These are phyloP conservation scores for Sarcocystis neurona DNA, from an alignment of 169 alveolate species.

Conservation along the genomic window DNA sequence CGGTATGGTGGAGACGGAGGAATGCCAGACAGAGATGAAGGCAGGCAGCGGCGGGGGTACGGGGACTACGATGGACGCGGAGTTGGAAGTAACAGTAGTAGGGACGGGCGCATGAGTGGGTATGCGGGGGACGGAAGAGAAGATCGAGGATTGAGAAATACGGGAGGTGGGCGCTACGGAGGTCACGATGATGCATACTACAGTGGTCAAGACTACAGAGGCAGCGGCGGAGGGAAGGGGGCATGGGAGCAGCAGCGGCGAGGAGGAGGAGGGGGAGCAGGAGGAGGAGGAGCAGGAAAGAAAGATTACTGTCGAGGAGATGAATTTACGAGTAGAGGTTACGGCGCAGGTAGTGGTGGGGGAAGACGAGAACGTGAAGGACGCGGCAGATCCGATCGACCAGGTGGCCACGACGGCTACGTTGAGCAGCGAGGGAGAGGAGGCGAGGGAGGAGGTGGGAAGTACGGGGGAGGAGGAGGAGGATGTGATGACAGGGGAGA, in stretches of 20 bases:
- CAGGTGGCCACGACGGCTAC: slow-evolving; percentile 39
- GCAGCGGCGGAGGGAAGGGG: background rate
- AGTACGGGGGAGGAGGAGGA: slow-evolving; percentile 12
- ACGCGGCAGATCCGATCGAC: no score
- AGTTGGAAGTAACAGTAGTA: background rate
- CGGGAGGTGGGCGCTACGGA: no score
- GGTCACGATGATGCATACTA: no score
- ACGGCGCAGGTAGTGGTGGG: no score
- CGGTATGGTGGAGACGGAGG: no score
- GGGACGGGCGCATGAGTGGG: background rate
- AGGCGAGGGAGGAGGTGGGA: background rate
- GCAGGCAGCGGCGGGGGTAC: background rate
- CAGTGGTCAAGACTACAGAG: slow-evolving; percentile 16
- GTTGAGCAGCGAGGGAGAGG: slow-evolving; percentile 3
- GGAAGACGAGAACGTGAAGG: no score
- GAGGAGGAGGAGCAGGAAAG: background rate
- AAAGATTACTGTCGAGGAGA: slow-evolving; percentile 7
- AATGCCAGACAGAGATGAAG: no score
- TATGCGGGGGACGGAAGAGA: background rate
- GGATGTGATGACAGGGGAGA: slow-evolving; percentile 22
- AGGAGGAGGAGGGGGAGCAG: background rate
- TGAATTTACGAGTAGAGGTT: background rate
- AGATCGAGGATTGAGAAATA: background rate
- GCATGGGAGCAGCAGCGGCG: background rate
- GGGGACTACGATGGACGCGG: background rate